Evolutionary conservation across 148 eudicot species (phyloP).

Genomic region (Amaranthus hypochondriacus): DNA sequence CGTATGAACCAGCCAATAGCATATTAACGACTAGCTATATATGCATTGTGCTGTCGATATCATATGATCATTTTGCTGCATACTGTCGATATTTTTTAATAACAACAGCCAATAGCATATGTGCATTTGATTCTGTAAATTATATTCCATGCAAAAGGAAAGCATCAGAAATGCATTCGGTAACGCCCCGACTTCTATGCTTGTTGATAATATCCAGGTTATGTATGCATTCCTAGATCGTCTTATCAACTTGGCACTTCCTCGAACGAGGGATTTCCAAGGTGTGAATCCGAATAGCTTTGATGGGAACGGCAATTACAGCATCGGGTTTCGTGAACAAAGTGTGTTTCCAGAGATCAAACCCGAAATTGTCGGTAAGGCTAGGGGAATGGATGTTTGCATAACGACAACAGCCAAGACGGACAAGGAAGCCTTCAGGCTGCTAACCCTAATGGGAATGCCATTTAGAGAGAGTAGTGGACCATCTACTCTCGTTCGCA

Average conservation of each 20-base stretch:
- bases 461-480: constrained; percentile 82
- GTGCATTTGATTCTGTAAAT: neutral
- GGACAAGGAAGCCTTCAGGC: constrained; percentile 75
- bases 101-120: neutral
- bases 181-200: neutral
- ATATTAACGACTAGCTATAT: neutral
- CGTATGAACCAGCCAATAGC: neutral
- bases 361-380: constrained; percentile 65
- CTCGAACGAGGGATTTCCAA: constrained; percentile 87
- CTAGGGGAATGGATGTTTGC: constrained; percentile 94
- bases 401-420: constrained; percentile 84
- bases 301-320: constrained; percentile 93
- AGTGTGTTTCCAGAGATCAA: constrained; percentile 84
- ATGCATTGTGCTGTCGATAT: neutral
- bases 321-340: constrained; percentile 79
- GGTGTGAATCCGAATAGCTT: constrained; percentile 91
- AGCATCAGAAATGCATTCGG: neutral
- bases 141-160: neutral
- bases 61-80: neutral
- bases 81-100: neutral
- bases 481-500: constrained; percentile 37
- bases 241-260: constrained; percentile 87
- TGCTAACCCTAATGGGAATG: constrained; percentile 91
- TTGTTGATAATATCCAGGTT: constrained; percentile 38
- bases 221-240: constrained; percentile 94